These are phyloP conservation scores for Beauveria sp. DNA, from an alignment of 2,329 filamentous ascomycete species.

Conservation along the genomic window DNA sequence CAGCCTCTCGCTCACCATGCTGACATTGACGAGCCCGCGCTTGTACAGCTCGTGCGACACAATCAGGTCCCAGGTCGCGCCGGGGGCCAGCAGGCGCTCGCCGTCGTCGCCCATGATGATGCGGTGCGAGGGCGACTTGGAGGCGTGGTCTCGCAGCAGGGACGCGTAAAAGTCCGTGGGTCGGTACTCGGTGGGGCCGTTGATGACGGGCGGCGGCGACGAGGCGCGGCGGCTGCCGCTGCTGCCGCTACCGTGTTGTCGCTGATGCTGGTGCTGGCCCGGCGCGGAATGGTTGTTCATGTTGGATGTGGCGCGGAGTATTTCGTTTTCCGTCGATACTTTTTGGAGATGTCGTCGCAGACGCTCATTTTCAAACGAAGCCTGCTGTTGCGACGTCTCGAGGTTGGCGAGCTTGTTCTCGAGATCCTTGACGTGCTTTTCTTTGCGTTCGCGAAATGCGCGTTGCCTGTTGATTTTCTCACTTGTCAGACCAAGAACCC, in stretches of 20 bases:
- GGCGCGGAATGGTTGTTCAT: conserved; percentile 15
- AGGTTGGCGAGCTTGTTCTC: conserved; percentile 76
- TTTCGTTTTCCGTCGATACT: conserved; percentile 84
- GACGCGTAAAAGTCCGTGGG: conserved; percentile 65
- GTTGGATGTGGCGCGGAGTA: conserved; percentile 70
- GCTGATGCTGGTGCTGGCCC: neutral
- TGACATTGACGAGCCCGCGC: conserved; percentile 72
- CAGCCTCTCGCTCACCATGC: conserved; percentile 69
- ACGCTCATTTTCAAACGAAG: conserved; percentile 77
- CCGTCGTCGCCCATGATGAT: conserved; percentile 59
- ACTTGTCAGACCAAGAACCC: neutral
- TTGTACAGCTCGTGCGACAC: conserved; percentile 71
- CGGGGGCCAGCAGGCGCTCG: conserved; percentile 63
- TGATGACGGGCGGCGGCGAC: conserved; percentile 38
- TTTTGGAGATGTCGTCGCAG: conserved; percentile 78
- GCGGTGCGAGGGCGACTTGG: conserved; percentile 60
- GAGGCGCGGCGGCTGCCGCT: conserved; percentile 21
- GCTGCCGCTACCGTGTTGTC: neutral
- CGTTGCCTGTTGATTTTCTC: conserved; percentile 59
- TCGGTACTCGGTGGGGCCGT: conserved; percentile 63
- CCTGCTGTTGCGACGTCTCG: conserved; percentile 63
- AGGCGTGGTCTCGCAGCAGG: conserved; percentile 52
- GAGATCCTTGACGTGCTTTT: conserved; percentile 87
- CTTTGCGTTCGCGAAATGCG: conserved; percentile 92
- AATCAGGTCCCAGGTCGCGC: conserved; percentile 85